Evolutionary conservation across 805 yeast species (phyloP), one percentile per base, ranked within the genome.

Genomic region (Starmerella kuoi): DNA sequence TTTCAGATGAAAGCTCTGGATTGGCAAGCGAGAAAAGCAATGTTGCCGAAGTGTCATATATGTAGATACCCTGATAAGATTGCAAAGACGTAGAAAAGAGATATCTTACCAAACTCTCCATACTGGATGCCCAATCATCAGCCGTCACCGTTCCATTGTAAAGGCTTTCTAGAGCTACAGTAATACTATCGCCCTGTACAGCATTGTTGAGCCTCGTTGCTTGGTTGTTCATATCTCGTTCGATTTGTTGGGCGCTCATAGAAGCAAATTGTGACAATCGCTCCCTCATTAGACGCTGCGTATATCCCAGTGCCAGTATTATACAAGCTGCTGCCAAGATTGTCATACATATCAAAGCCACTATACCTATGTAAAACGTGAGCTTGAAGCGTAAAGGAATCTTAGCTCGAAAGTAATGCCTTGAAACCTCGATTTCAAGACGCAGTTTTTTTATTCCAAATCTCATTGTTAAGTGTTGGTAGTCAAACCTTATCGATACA

Each of bases 321-420:
- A 42, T 41, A 5, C 51, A 37, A 25, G 42, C 40, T 26, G 41
- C 37, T 19, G 46, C 40, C 19, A 53, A 37, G 4, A 44, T 25
- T 1, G 41, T 21, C 31, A 53, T 49, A 12, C 53, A 43, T 1
- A 50, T 26, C 5, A 51, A 25, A 2, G 52, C 42, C 11, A 43
- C 49, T 5, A 39, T 15, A 15, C 49, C 45, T 19, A 47, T 41
- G 24, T 45, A 46, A 35, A 51, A 43, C 2, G 54, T 49, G 35
- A 53, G 38, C 25, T 51, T 53, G 32, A 45, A 32, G 43, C 52
- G 46, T 8, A 50, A 33, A 4, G 55, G 55, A 15, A 50, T 33
- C 30, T 37, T 17, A 18, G 36, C 37, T n/a, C n/a, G 27, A 7
- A 35, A 21, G 12, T 18, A 27, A 12, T 30, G 9, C 18, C 30